Percentiles rank a stretch among this genome's conserved stretches.
These are phyloP conservation scores for Fistulifera solaris DNA, from an alignment of 108 stramenopile species.

Conservation along the genomic window DNA sequence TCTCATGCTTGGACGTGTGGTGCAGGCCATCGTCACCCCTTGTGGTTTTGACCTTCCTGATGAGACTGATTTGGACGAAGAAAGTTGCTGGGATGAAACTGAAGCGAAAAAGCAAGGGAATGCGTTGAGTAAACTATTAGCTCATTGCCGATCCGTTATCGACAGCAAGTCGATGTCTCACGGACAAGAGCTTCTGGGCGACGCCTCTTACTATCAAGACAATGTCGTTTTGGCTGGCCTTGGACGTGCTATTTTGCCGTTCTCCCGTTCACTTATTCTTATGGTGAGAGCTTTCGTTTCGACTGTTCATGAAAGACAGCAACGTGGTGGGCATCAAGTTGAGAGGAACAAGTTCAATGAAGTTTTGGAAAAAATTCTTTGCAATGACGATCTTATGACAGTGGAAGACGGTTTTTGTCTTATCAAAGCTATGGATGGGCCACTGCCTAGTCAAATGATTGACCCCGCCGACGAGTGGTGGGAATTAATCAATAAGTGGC, in stretches of 20 bases:
- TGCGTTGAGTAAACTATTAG: slow-evolving; percentile 34
- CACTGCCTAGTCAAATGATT: slow-evolving; percentile 53
- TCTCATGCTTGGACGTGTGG: slow-evolving; percentile 50
- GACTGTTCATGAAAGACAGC: slow-evolving; percentile 22
- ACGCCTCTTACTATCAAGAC: neutral
- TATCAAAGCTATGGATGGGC: slow-evolving; percentile 55
- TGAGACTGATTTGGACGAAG: slow-evolving; percentile 38
- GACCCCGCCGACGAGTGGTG: slow-evolving; percentile 22
- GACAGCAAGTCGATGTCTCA: slow-evolving; percentile 8
- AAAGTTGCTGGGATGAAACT: slow-evolving; percentile 20
- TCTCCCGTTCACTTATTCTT: slow-evolving; percentile 62
- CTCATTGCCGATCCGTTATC: slow-evolving; percentile 26
- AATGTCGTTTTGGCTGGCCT: slow-evolving; percentile 41
- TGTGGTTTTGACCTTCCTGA: slow-evolving; percentile 40
- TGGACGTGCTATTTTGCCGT: slow-evolving; percentile 64
- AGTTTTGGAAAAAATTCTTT: slow-evolving; percentile 29
- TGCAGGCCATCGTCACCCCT: slow-evolving; percentile 66
- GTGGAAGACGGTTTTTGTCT: slow-evolving; percentile 67
- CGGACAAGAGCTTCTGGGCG: slow-evolving; percentile 5
- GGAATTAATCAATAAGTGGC: slow-evolving; percentile 53
- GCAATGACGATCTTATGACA: slow-evolving; percentile 43
- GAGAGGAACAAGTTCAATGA: slow-evolving; percentile 15
- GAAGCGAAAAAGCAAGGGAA: slow-evolving; percentile 28
- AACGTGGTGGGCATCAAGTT: neutral
- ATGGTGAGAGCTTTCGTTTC: slow-evolving; percentile 60